A percentile compares a stretch with the other conserved stretches of the same genome.
Evolutionary conservation across 352 stramenopile species (phyloP).

Genomic region (Elongisporangium senticosum): DNA sequence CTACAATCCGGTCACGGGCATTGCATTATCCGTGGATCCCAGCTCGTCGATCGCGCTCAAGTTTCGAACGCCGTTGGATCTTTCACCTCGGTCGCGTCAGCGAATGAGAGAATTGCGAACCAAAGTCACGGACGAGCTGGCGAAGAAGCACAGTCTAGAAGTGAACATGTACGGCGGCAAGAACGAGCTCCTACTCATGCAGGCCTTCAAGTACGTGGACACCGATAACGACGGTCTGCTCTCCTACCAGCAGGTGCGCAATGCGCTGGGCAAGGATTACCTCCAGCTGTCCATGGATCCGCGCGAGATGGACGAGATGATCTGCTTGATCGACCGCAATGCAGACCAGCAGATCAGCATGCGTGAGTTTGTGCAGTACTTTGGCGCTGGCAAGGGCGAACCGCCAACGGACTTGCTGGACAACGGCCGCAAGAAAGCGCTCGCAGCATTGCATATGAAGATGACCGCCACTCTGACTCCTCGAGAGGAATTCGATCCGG

Average conservation of each 20-base stretch:
- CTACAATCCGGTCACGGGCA: conserved; percentile 18
- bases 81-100: conserved; percentile 50
- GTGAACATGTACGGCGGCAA: conserved; percentile 59
- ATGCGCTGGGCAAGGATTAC: conserved; percentile 51
- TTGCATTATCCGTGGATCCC: conserved; percentile 15
- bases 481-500: conserved; percentile 39
- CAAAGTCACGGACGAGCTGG: conserved; percentile 52
- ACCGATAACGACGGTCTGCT: conserved; percentile 65
- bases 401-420: conserved; percentile 58
- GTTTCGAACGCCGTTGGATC: conserved; percentile 53
- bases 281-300: conserved; percentile 49
- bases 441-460: conserved; percentile 51
- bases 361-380: conserved; percentile 81
- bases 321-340: conserved; percentile 68
- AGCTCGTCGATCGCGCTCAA: conserved; percentile 60
- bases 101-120: conserved; percentile 62
- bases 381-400: conserved; percentile 54
- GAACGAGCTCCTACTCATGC: conserved; percentile 57
- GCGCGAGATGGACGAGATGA: conserved; percentile 65
- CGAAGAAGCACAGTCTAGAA: conserved; percentile 44
- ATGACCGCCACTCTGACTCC: conserved; percentile 39
- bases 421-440: conserved; percentile 52
- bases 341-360: conserved; percentile 68
- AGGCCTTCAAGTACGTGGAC: conserved; percentile 79
- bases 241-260: conserved; percentile 63